Evolutionary conservation across 371 early-diverging fungal genomes (phyloP).

Genomic region (Globomyces sp.): DNA sequence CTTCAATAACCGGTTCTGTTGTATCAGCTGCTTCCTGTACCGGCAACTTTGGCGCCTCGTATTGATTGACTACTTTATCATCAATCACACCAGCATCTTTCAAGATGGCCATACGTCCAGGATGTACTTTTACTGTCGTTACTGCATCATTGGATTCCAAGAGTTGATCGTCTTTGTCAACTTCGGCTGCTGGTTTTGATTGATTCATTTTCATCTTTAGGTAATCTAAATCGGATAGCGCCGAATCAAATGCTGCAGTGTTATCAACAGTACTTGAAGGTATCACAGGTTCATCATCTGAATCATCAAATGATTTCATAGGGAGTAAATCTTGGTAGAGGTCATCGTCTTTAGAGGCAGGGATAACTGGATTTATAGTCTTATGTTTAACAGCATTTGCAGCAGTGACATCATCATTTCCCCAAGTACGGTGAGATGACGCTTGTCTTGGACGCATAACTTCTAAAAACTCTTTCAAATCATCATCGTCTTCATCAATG

Average conservation of each 20-base stretch:
- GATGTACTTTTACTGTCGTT: conserved; percentile 6
- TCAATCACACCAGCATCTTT: conserved; percentile 16
- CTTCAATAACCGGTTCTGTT: conserved; percentile 21
- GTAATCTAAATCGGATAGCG: conserved; percentile 69
- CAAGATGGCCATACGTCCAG: not conserved
- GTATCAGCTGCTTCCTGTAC: conserved; percentile 5
- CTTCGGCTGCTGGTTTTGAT: not conserved
- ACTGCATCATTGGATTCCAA: conserved; percentile 21
- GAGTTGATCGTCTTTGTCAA: too few species aligned
- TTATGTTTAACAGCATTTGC: conserved; percentile 19
- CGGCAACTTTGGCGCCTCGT: not conserved
- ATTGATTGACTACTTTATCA: not conserved
- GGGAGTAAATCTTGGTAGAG: conserved; percentile 61
- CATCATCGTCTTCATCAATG: conserved; percentile 68
- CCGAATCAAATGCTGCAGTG: conserved; percentile 32
- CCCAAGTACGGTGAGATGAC: conserved; percentile 81
- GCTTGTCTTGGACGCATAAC: conserved; percentile 79
- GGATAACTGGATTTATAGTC: conserved; percentile 47
- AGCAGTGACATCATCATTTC: conserved; percentile 66
- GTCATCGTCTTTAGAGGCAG: conserved; percentile 62
- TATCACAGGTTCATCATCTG: conserved; percentile 17
- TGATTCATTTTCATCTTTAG: conserved; percentile 62
- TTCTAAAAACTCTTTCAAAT: conserved; percentile 84
- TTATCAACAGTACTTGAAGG: conserved; percentile 9
- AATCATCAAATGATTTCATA: conserved; percentile 36